Conservation (phyloP, 2,329 filamentous ascomycete genomes). For the Parastagonospora nodorum region DNA sequence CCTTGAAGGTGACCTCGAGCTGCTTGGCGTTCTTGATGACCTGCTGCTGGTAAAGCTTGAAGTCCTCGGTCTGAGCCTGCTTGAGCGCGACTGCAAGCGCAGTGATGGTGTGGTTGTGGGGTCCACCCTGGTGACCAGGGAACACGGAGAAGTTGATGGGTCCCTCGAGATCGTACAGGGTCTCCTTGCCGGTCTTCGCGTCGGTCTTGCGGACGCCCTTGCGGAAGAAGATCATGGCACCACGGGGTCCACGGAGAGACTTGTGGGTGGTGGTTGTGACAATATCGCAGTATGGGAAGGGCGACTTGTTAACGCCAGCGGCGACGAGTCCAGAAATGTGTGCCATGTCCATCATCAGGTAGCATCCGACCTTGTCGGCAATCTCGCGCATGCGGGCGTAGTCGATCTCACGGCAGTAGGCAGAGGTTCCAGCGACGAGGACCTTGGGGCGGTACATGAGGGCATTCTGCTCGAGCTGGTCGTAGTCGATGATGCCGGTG, state of each 20-base stretch:
- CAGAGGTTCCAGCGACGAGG: slow-evolving; percentile 91
- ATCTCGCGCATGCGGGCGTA: slow-evolving; percentile 91
- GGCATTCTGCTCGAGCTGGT: slow-evolving; percentile 84
- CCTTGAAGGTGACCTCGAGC: slow-evolving; percentile 70
- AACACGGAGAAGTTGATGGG: slow-evolving; percentile 98
- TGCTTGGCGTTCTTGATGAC: slow-evolving; percentile 91
- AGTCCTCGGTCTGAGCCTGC: slow-evolving; percentile 87
- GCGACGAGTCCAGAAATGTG: slow-evolving; percentile 95
- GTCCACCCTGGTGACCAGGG: slow-evolving; percentile 95
- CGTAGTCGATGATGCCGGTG: slow-evolving; percentile 95
- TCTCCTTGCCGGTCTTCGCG: slow-evolving; percentile 82
- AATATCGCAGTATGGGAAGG: slow-evolving; percentile 88
- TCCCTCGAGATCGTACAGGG: slow-evolving; percentile 85
- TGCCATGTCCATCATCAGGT: slow-evolving; percentile 94
- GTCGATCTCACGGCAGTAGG: slow-evolving; percentile 95
- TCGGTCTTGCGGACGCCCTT: slow-evolving; percentile 85
- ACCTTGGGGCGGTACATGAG: slow-evolving; percentile 92
- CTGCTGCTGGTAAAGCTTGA: slow-evolving; percentile 88
- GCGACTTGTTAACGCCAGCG: slow-evolving; percentile 86
- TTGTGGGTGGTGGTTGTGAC: slow-evolving; percentile 99
- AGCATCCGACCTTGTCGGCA: slow-evolving; percentile 87
- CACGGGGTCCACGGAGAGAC: slow-evolving; percentile 89
- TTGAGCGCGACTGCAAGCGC: slow-evolving; percentile 92
- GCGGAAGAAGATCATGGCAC: slow-evolving; percentile 98
- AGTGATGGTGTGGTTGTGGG: slow-evolving; percentile 99